Base-by-base conservation (phyloP, 2,329 filamentous ascomycete species). In the Byssochlamys sp. region DNA sequence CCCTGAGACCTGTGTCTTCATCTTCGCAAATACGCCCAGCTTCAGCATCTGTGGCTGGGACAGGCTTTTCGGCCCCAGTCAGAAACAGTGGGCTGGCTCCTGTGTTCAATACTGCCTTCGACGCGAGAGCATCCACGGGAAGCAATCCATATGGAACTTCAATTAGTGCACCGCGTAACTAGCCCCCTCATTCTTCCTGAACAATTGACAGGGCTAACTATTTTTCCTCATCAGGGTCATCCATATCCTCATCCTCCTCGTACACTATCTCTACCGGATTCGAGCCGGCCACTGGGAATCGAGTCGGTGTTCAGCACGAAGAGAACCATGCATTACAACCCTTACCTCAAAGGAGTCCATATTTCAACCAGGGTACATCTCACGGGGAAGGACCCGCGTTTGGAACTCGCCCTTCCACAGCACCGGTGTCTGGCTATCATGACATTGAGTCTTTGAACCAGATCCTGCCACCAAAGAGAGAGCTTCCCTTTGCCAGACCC, bases 381-480 rank as follows among this genome's bases (percentile, higher is more conserved):
- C 24, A 27, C 12, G 29, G 24, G 49, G 55, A 27, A 55, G 52
- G 52, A 4, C 57, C 55, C 24, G 50, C 59, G 19, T 54, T 52
- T 48, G 58, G 59, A 19, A 59, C 61, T 2, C 65, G 65, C 52
- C 68, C 66, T 9, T 62, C 65, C 5, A 70, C 69, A 5, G 61
- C 66, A 5, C 65, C 68, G 24, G 61, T 59, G 39, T 45, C 39
- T 9, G 39, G 14, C 2, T 67, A 62, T 24, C 66, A 67, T 49
- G 67, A 71, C 14, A 53, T 62, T 5, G 60, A 69, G 26, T 59
- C 64, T n/a, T 62, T 74, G 3, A 67, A 69, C 31, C 61, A 71
- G 52, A 63, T 70, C 55, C 65, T 77, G n/a, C 76, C 76, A 14
- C 76, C 76, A 24, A 75, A 69, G 59, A 61, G 76, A 59, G 66